These are phyloP conservation scores for Ogataea ganodermae DNA, from an alignment of 805 yeast genomes.

Conservation along the genomic window DNA sequence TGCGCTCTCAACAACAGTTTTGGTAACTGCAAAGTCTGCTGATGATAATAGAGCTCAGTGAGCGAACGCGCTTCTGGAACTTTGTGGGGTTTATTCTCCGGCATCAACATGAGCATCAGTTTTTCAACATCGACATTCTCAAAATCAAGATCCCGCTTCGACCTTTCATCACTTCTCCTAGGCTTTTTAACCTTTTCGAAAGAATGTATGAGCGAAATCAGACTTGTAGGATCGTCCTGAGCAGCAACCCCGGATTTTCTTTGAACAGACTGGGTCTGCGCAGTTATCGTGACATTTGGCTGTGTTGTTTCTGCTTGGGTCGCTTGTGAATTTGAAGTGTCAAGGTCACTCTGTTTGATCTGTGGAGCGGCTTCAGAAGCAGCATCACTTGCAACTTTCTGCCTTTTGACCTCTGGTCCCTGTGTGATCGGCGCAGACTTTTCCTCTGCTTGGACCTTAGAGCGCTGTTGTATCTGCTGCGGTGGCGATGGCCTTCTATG, in stretches of 20 bases:
- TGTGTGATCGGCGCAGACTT: conserved; percentile 13
- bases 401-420: conserved; percentile 17
- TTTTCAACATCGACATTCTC: conserved; percentile 46
- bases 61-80: conserved; percentile 63
- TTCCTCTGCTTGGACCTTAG: conserved; percentile 4
- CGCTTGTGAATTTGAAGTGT: not conserved
- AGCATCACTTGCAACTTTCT: conserved; percentile 11
- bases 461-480: conserved; percentile 16
- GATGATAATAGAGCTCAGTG: conserved; percentile 82
- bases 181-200: conserved; percentile 26
- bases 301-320: not conserved
- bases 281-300: not conserved
- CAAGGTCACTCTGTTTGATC: not conserved
- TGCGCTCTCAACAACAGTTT: conserved; percentile 83
- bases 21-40: conserved; percentile 84
- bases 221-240: conserved; percentile 31
- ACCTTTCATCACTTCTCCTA: conserved; percentile 31
- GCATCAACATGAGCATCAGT: conserved; percentile 47
- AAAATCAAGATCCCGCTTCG: conserved; percentile 36
- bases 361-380: conserved; percentile 3
- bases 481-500: conserved; percentile 33
- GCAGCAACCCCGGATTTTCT: conserved; percentile 19
- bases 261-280: conserved; percentile 1
- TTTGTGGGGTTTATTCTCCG: conserved; percentile 54
- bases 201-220: conserved; percentile 32